phyloP scores from a whole-genome alignment of 2,329 filamentous ascomycete species.

The Sclerotinia minor region DNA sequence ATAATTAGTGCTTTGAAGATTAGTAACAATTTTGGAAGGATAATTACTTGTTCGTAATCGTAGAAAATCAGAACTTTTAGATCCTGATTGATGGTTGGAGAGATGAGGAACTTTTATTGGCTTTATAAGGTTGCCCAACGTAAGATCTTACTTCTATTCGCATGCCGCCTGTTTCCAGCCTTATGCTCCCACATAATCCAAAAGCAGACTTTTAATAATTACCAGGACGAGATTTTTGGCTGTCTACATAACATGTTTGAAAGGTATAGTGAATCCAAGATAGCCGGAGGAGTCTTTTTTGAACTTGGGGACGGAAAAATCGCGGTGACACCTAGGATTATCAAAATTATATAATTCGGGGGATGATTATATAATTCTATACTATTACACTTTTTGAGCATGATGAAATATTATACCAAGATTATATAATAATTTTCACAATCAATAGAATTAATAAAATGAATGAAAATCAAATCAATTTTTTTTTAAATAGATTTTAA shows the following conservation, averaged over 20 bases:
- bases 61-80: constrained; percentile 52
- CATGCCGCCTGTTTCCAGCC: background rate
- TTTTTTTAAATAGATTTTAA: no score
- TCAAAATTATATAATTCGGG: no score
- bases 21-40: background rate
- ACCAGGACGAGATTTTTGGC: no score
- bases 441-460: no score
- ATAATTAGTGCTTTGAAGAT: background rate
- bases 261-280: background rate
- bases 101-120: background rate
- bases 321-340: no score
- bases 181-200: background rate
- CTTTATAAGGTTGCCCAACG: constrained; percentile 12
- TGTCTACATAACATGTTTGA: background rate
- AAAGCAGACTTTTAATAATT: background rate
- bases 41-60: constrained; percentile 46
- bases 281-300: background rate
- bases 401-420: no score
- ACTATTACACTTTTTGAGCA: no score
- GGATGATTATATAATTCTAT: no score
- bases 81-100: background rate
- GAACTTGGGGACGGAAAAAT: no score
- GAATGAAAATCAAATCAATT: no score
- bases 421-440: no score
- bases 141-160: no score